These are phyloP conservation scores for Colletotrichum gigasporum DNA, from an alignment of 2,329 filamentous ascomycete genomes.

Conservation along the genomic window DNA sequence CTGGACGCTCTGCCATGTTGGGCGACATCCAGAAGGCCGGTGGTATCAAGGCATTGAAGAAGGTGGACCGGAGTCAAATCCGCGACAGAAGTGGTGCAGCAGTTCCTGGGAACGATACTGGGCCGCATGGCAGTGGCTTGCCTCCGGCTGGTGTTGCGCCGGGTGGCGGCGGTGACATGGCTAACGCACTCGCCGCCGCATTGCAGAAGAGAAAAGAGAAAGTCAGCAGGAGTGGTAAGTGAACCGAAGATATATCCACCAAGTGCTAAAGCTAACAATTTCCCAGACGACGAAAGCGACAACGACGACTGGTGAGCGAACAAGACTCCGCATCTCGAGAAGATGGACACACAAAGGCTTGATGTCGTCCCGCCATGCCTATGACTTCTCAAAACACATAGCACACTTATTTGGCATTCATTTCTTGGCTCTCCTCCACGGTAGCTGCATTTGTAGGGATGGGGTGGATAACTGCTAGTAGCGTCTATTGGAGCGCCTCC, in stretches of 20 bases:
- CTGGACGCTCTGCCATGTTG: constrained; percentile 68
- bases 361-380: background rate
- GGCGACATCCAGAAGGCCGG: constrained; percentile 78
- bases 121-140: constrained; percentile 60
- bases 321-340: background rate
- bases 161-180: constrained; percentile 72
- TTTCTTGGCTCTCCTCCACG: background rate
- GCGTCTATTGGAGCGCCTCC: background rate
- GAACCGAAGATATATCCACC: background rate
- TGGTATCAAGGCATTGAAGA: constrained; percentile 75
- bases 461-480: background rate
- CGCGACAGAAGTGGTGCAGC: constrained; percentile 75
- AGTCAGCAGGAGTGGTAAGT: constrained; percentile 94
- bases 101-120: constrained; percentile 57
- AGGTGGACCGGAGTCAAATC: constrained; percentile 77
- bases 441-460: constrained; percentile 2
- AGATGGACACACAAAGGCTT: background rate
- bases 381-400: background rate
- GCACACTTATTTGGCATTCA: constrained; percentile 6
- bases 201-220: constrained; percentile 89
- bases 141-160: constrained; percentile 62
- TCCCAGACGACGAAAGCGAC: constrained; percentile 77
- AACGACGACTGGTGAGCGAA: constrained; percentile 74
- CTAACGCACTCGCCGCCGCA: constrained; percentile 82
- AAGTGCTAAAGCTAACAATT: background rate